Evolutionary conservation across 495 filamentous ascomycete genomes (phyloP).

Genomic region (Rhizodiscina lignyota): DNA sequence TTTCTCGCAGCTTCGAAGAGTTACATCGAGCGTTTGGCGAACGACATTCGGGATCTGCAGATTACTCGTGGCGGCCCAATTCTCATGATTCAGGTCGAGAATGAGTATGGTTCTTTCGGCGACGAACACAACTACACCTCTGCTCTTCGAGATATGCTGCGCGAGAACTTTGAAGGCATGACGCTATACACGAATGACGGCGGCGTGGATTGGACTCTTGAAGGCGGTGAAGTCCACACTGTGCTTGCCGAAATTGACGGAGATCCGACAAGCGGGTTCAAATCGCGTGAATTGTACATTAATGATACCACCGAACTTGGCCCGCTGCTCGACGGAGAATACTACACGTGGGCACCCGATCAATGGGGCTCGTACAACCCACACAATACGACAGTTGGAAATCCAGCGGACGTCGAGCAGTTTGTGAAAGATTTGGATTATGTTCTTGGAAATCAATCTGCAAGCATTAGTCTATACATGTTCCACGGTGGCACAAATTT

Average conservation of each 20-base stretch:
- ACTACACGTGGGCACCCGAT: conserved; percentile 24
- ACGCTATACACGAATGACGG: conserved; percentile 33
- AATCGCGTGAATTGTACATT: conserved; percentile 23
- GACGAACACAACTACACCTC: conserved; percentile 23
- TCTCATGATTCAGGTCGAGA: conserved; percentile 32
- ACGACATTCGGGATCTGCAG: conserved; percentile 18
- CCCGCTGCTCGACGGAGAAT: conserved; percentile 28
- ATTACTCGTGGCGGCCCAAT: conserved; percentile 27
- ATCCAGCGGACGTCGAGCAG: conserved; percentile 2
- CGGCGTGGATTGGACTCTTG: conserved; percentile 21
- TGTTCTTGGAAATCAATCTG: conserved; percentile 21
- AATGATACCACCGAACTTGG: conserved; percentile 24
- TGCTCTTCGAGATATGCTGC: conserved; percentile 22
- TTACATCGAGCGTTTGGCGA: conserved; percentile 23
- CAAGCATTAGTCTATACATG: conserved; percentile 31
- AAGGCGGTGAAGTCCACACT: conserved; percentile 24
- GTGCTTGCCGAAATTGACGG: conserved; percentile 29
- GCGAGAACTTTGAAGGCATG: conserved; percentile 20
- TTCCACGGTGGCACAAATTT: too few species aligned
- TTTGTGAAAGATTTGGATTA: conserved; percentile 22
- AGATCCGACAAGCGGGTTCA: conserved; percentile 25
- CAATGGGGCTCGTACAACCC: conserved; percentile 7
- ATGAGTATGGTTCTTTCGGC: conserved; percentile 32
- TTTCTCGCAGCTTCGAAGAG: conserved; percentile 22
- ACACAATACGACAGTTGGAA: conserved; percentile 2